These are phyloP conservation scores for Parachlorella kessleri DNA, from an alignment of 139 green algal genomes.

Conservation along the genomic window DNA sequence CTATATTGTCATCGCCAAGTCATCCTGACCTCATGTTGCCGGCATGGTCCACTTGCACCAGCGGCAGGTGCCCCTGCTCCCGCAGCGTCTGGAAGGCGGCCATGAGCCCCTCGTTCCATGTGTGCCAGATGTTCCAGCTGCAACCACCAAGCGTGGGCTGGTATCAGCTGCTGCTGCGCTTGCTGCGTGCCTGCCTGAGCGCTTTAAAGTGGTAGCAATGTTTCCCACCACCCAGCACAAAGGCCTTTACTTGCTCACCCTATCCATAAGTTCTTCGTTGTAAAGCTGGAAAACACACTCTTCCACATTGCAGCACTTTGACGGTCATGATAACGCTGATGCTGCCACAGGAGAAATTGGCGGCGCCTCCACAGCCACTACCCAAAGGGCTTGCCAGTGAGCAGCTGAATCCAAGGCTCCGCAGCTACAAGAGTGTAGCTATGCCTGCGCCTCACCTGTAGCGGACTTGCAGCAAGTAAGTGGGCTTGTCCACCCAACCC, in stretches of 20 bases:
- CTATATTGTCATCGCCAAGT: too few species aligned
- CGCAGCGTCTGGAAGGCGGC: conserved; percentile 41
- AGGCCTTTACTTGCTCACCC: too few species aligned
- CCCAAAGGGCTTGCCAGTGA: too few species aligned
- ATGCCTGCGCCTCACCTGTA: conserved; percentile 36
- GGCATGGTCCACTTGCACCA: conserved; percentile 31
- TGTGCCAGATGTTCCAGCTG: conserved; percentile 49
- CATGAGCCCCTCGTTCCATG: conserved; percentile 43
- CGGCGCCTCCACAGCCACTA: too few species aligned
- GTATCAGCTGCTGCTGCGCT: neutral
- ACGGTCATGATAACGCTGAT: neutral
- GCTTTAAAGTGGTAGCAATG: neutral
- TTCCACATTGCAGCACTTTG: neutral
- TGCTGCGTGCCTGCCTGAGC: neutral
- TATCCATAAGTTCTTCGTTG: too few species aligned
- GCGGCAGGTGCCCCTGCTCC: conserved; percentile 39
- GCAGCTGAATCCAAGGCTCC: too few species aligned
- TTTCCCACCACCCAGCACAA: neutral
- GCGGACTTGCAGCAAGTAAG: conserved; percentile 37
- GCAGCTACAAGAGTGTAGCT: too few species aligned
- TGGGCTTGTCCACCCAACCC: conserved; percentile 33
- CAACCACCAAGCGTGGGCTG: neutral
- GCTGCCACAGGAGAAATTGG: too few species aligned
- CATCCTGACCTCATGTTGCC: conserved; percentile 36
- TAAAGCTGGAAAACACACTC: neutral